Base-by-base conservation (phyloP, 1,139 yeast genomes). In the Yamadazyma blattariae region DNA sequence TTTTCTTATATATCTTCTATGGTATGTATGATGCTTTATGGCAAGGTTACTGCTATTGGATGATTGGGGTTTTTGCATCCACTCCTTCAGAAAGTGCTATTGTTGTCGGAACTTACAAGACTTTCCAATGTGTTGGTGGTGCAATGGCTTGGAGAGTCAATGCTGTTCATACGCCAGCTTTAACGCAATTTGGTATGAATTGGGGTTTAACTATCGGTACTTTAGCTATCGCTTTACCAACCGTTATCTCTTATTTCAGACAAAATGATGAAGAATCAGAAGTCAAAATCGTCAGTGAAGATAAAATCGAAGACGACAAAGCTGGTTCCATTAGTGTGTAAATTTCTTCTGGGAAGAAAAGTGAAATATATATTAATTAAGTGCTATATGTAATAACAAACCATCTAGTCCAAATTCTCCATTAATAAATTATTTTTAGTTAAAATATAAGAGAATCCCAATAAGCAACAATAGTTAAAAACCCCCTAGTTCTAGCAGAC, bases 81-180 rank as follows among this genome's bases (percentile, higher is more conserved):
- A 71, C 73, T 51, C 74, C 82, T 24, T 67, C 74, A 57, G 75
- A 70, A 51, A 59, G 67, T 19, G 81, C 83, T 10, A 60, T 77
- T 39, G 77, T 76, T 47, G 80, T 78, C 30, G 82, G 83, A 30
- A 74, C 74, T 56, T 79, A 76, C 61, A 79, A 79, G 60, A 78
- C 82, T 40, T 57, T 78, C 35, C 85, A 79, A 58, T 71, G 79
- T 20, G 82, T 81, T 11, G 82, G 80, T 51, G 78, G 79, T 15
- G 83, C 81, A 16, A 63, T 79, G 39, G 74, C 71, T 9, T 79
- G 84, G 83, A 59, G 80, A 47, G 58, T 79, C 41, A 82, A 79
- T 50, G 71, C 78, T 25, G 45, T 61, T 34, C 55, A 53, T 4
- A 49, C 47, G 13, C 58, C 76, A 14, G 77, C 64, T 55, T 61